Conservation (phyloP, 1,284 basidiomycete genomes). For the Rhizoctonia solani region DNA sequence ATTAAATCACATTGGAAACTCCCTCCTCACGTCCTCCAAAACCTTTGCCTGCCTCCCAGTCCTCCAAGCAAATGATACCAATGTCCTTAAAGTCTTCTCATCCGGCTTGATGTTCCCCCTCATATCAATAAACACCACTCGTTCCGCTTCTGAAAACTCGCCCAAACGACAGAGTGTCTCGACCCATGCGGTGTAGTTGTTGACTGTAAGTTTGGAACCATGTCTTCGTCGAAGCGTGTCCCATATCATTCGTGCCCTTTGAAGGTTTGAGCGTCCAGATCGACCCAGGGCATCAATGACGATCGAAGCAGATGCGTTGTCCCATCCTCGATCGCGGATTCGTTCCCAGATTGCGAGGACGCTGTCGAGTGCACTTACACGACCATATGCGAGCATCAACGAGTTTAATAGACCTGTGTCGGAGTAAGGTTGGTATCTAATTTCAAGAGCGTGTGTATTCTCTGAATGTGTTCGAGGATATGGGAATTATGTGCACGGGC, state of each 20-base stretch:
- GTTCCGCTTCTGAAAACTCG: conserved; percentile 24
- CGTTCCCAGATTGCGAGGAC: conserved; percentile 83
- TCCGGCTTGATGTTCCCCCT: neutral
- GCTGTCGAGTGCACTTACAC: conserved; percentile 67
- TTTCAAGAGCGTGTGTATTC: conserved; percentile 77
- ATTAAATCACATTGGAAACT: conserved; percentile 22
- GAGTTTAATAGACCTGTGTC: conserved; percentile 82
- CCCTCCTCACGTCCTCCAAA: conserved; percentile 5
- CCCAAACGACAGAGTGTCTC: conserved; percentile 34
- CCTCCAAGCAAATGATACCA: conserved; percentile 32
- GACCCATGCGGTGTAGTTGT: conserved; percentile 34
- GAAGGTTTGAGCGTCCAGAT: neutral
- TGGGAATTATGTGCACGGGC: conserved; percentile 22
- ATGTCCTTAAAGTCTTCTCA: conserved; percentile 32
- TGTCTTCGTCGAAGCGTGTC: neutral
- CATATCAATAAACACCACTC: conserved; percentile 35
- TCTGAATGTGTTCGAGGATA: conserved; percentile 53
- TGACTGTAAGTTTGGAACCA: conserved; percentile 2
- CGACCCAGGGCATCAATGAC: conserved; percentile 79
- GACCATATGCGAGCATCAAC: conserved; percentile 88
- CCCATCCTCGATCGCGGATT: conserved; percentile 56
- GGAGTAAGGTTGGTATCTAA: conserved; percentile 73
- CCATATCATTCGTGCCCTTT: conserved; percentile 22
- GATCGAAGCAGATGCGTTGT: conserved; percentile 74
- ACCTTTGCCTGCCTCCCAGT: conserved; percentile 28